A percentile compares a stretch with the other conserved stretches of the same genome.
Evolutionary conservation across 2,329 filamentous ascomycete genomes (phyloP).

Genomic region (Cytospora chrysosperma): DNA sequence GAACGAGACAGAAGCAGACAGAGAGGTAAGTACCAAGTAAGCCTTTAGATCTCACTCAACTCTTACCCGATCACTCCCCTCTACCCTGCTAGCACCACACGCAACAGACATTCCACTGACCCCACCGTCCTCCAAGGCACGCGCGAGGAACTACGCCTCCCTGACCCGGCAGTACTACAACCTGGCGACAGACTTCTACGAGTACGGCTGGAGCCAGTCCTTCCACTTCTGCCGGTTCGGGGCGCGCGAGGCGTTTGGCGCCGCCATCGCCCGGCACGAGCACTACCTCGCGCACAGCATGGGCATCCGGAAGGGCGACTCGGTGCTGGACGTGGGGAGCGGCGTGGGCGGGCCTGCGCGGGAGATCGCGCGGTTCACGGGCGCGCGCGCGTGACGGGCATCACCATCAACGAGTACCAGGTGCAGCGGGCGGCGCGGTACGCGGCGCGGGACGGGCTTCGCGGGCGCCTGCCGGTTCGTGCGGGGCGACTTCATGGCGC

Average conservation of each 20-base stretch:
- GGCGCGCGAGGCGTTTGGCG: conserved; percentile 65
- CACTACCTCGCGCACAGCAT: conserved; percentile 75
- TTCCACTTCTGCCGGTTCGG: conserved; percentile 81
- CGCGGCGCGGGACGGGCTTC: conserved; percentile 64
- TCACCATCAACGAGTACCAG: conserved; percentile 83
- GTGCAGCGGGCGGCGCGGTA: conserved; percentile 70
- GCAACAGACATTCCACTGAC: not conserved
- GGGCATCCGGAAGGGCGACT: conserved; percentile 63
- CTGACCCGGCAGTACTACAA: conserved; percentile 58
- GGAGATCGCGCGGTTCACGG: conserved; percentile 72
- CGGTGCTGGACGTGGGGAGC: conserved; percentile 73
- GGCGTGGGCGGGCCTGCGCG: conserved; percentile 74
- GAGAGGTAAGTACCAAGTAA: conserved; percentile 12
- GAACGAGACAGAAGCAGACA: conserved; percentile 20
- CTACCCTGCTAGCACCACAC: not conserved
- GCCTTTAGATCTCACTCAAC: too few relatives aligned
- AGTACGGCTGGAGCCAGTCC: conserved; percentile 72
- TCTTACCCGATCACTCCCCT: too few relatives aligned
- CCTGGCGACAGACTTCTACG: conserved; percentile 70
- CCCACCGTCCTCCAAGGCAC: not conserved
- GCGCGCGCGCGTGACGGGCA: conserved; percentile 64
- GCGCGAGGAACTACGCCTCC: conserved; percentile 22
- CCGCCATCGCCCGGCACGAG: conserved; percentile 74
- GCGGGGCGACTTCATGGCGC: conserved; percentile 80
- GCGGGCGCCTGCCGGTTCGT: conserved; percentile 63